Base-by-base conservation (phyloP, 2,329 filamentous ascomycete genomes). In the Aureobasidium zeae region DNA sequence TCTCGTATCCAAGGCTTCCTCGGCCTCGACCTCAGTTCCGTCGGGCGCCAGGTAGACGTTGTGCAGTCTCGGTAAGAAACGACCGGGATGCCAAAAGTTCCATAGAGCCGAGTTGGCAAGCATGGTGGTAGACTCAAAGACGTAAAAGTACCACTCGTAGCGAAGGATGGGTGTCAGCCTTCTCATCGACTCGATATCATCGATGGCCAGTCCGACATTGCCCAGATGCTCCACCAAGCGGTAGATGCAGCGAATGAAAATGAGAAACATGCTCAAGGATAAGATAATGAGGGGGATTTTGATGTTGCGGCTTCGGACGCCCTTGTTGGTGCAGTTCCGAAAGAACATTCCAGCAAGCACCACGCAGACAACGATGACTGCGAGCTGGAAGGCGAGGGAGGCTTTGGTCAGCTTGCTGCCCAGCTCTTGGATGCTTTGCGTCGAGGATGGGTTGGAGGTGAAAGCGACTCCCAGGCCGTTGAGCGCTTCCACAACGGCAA, bases 81-180 rank as follows among this genome's bases (percentile, higher is more conserved):
- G 62, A 36, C 68, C 69, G 0, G 71, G 71, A 45, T 73, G 69
- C 31, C 63, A 69, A 12, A 70, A 35, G 50, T 74, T 74, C 21
- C 72, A 55, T 45, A 74, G 53, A 9, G 61, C 60, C 7, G 65
- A 70, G 48, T 73, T 74, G 42, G 62, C 43, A 10, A 70, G 64
- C 71, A 75, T 74, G 30, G 72, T 63, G 3, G 58, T 52, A 3
- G 62, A 65, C 50, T 75, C 72, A 46, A 75, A 73, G 35, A 73
- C 58, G 65, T 69, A 75, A 49, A 74, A 71, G 49, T 66, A 72
- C 52, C 65, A 65, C 41, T 75, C 71, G 32, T 69, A 60, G 35
- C 59, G 60, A 37, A 64, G 50, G 50, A 60, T 45, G 52, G 53
- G 48, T n/a, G 53, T 39, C 16, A 60, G 57, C 11, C 19, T 11